phyloP scores from a whole-genome alignment of 2,329 filamentous ascomycete species.

The Immersiporthe knoxdaviesiana region DNA sequence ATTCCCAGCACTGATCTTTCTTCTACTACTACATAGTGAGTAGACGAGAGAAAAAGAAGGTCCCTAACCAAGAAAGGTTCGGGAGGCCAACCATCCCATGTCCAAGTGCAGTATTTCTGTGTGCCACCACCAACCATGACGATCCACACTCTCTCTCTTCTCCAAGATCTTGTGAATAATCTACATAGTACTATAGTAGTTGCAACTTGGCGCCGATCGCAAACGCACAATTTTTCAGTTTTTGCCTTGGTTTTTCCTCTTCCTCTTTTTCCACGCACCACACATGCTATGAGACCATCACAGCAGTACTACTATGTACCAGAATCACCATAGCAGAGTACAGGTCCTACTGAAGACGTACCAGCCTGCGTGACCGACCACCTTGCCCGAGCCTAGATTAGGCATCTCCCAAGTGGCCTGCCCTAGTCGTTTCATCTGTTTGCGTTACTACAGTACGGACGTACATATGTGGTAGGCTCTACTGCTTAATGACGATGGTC shows the following conservation, averaged over 20 bases:
- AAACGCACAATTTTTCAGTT: not conserved
- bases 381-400: not conserved
- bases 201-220: conserved; percentile 1
- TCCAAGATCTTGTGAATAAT: not conserved
- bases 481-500: not conserved
- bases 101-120: not conserved
- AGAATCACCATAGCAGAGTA: not conserved
- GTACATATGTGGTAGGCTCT: no score
- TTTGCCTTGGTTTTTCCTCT: no score
- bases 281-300: no score
- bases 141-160: not conserved
- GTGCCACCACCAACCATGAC: conserved; percentile 1
- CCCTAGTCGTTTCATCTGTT: not conserved
- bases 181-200: no score
- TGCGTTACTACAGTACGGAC: no score
- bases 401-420: not conserved
- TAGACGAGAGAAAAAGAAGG: no score
- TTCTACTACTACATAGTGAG: no score
- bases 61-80: not conserved
- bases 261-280: no score
- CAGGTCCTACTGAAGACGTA: not conserved
- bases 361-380: not conserved
- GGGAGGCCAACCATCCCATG: conserved; percentile 3
- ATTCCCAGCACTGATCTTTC: not conserved
- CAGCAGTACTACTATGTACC: not conserved